Evolutionary conservation across 2,329 filamentous ascomycete genomes (phyloP).

Genomic region (Paraconiothyrium sp.): DNA sequence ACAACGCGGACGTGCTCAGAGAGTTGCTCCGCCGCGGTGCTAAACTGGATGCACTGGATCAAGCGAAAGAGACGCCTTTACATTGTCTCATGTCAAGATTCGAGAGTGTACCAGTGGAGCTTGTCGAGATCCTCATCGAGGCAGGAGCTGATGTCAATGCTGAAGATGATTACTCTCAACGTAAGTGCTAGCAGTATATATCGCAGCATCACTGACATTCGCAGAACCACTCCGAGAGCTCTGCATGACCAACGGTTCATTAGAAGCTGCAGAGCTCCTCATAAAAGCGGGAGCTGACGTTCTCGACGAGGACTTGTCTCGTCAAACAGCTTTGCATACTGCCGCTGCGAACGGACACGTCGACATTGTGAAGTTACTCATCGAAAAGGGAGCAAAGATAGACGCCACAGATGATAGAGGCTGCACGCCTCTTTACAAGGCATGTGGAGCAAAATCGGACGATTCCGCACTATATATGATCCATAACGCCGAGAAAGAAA

Average conservation of each 20-base stretch:
- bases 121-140: slow-evolving; percentile 1
- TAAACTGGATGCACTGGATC: not conserved
- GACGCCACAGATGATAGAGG: slow-evolving; percentile 4
- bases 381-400: slow-evolving; percentile 8
- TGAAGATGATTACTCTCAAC: slow-evolving; percentile 1
- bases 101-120: slow-evolving; percentile 1
- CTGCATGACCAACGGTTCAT: not conserved
- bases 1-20: slow-evolving; percentile 3
- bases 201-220: not conserved
- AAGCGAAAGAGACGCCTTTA: not conserved
- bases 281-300: slow-evolving; percentile 3
- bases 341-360: not conserved
- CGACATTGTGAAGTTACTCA: slow-evolving; percentile 1
- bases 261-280: not conserved
- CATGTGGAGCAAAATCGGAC: slow-evolving; percentile 7
- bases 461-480: slow-evolving; percentile 6
- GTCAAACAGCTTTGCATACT: slow-evolving; percentile 4
- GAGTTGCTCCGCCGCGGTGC: slow-evolving; percentile 1
- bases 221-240: slow-evolving; percentile 6
- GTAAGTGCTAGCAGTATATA: not conserved
- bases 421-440: slow-evolving; percentile 6
- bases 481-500: not conserved
- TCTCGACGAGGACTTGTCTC: not conserved
- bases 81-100: slow-evolving; percentile 2
- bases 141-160: not conserved